Evolutionary conservation across 192 early-diverging fungal genomes (phyloP), one percentile per base, ranked within the genome.

Genomic region (Podochytrium sp.): DNA sequence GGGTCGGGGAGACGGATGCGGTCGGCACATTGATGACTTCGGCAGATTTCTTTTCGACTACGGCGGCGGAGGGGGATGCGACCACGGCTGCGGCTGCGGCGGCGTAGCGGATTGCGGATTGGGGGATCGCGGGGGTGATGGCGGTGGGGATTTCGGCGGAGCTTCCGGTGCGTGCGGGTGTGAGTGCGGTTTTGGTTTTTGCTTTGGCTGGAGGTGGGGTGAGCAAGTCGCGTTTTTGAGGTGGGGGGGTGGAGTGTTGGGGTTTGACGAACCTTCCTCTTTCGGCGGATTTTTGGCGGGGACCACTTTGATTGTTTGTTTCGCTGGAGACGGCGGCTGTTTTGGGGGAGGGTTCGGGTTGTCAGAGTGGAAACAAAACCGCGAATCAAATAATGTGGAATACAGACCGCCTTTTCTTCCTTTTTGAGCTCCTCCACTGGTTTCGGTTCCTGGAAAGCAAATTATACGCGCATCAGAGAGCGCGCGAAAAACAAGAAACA

Each of bases 181-280:
- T 34, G 41, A 35, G 20, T 14, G 23, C 30, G 14, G 63, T 49
- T 10, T 25, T 25, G 3, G 58, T 34, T 33, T 10, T 53, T 43
- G 55, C 10, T 60, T 59, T 60, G 16, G 40, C 55, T 32, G 42
- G 63, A 23, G 69, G 20, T 60, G 29, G 35, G 53, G 14, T 3
- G 32, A 57, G 27, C n/a, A 27, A 30, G 52, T 56, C 25, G 2
- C 12, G 30, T 0, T 10, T 23, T 55, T 23, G n/a, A n/a, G n/a
- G n/a, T 55, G 0, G 30, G 30, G 30, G 25, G 7, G 5, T 18
- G 29, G 56, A 71, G 38, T n/a, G 30, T 32, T 47, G 30, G 49
- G 1, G 23, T 49, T 66, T 39, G 27, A 49, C 12, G 37, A 42
- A n/a, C 84, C 81, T 55, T 80, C 64, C 35, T 85, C 85, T 73